Base-by-base conservation (phyloP, 108 stramenopile genomes). In the Stephanodiscus minutulus region DNA sequence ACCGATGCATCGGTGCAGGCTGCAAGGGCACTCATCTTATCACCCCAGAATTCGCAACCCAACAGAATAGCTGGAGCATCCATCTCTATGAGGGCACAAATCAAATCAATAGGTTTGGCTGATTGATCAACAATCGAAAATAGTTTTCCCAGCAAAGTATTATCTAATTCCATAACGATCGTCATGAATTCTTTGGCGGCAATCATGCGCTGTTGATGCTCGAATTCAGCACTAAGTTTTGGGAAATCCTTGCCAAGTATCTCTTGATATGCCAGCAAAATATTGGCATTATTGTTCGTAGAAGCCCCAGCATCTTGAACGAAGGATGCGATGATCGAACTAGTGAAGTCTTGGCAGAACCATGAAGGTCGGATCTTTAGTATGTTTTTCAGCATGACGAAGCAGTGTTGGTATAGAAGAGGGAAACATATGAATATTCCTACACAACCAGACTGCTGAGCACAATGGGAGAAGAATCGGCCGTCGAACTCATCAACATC, bases 31-130 rank as follows among this genome's bases (percentile, higher is more conserved):
- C 73, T 79, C 31, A n/a, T 46, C 18, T 61, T 28, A 43, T 91
- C 78, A 18, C 63, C 28, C 91, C 91, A 91, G 49, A 79, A 84
- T 28, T 81, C 73, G 50, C 87, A 86, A 28, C 87, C 85, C 35
- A 78, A 50, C 6, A 81, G 58, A 20, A 91, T 28, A 47, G 73
- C 56, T 55, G 76, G 58, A n/a, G 88, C 88, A 28, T 17, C 58
- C 18, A 62, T 70, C 37, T 50, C 15, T 12, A 91, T 41, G 43
- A 91, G 75, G 36, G 72, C 43, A 49, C 82, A 81, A 44, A 89
- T 29, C 35, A 74, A 60, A 28, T 18, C 48, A 55, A 66, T 61
- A 8, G 69, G 69, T 6, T 44, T 62, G 27, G 33, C 33, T 7
- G 68, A 81, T 52, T 60, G 17, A 36, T 74, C 64, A 63, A 76